Evolutionary conservation across 2,329 filamentous ascomycete genomes (phyloP).

Genomic region (Hypoxylon rubiginosum): DNA sequence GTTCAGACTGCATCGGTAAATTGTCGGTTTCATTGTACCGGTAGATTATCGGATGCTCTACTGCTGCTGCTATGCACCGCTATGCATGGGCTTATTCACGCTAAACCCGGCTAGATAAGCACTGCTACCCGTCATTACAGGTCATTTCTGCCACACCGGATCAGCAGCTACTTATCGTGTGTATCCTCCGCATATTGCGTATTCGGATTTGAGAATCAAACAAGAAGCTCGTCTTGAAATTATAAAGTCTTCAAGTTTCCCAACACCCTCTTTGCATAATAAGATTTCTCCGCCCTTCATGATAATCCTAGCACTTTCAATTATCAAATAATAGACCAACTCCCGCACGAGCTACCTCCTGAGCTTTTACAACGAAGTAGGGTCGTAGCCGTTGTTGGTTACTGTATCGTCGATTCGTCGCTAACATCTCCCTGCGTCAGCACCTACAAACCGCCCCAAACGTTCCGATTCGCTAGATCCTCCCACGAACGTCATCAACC

Average conservation of each 20-base stretch:
- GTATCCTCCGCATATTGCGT: slow-evolving; percentile 3
- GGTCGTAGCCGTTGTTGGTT: background rate
- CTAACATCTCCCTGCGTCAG: background rate
- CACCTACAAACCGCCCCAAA: background rate
- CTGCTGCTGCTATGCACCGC: background rate
- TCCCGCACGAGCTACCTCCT: background rate
- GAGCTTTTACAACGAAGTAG: background rate
- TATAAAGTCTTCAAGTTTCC: slow-evolving; percentile 13
- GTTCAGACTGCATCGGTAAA: slow-evolving; percentile 5
- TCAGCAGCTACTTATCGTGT: slow-evolving; percentile 8
- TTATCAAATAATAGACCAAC: background rate
- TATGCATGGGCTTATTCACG: background rate
- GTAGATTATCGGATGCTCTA: slow-evolving; percentile 20
- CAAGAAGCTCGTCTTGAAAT: background rate
- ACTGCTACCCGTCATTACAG: background rate
- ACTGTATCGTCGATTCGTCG: background rate
- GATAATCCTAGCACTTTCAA: background rate
- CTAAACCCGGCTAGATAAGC: background rate
- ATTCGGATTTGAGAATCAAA: slow-evolving; percentile 19
- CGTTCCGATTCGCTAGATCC: slow-evolving; percentile 18
- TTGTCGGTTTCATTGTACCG: slow-evolving; percentile 12
- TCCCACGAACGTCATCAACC: slow-evolving; percentile 35
- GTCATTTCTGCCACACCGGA: slow-evolving; percentile 19
- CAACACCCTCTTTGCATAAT: background rate
- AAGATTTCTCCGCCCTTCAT: background rate